These are phyloP conservation scores for Boletus fagicola DNA, from an alignment of 768 basidiomycete genomes.

Conservation along the genomic window DNA sequence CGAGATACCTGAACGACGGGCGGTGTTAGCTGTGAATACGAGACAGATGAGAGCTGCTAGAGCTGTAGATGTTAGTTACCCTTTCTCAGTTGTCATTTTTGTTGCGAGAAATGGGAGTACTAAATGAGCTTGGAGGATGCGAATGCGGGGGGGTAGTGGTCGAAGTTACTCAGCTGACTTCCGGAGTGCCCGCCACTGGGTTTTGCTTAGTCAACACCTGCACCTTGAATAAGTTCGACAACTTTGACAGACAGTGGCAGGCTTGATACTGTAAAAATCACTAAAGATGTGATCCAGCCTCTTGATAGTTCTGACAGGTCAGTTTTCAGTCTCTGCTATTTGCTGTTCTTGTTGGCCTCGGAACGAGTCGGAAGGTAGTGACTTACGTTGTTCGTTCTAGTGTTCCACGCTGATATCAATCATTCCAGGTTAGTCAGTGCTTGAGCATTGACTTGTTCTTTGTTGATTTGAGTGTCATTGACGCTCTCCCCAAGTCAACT, in stretches of 20 bases:
- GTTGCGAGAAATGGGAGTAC: conserved; percentile 6
- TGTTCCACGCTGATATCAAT: neutral
- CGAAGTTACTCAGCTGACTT: conserved; percentile 14
- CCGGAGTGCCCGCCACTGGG: conserved; percentile 13
- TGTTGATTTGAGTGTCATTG: neutral
- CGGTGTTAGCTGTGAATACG: conserved; percentile 11
- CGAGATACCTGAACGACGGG: conserved; percentile 54
- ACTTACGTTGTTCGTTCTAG: no score
- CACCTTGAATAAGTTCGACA: neutral
- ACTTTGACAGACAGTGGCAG: neutral
- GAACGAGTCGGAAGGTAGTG: neutral
- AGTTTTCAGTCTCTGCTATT: neutral
- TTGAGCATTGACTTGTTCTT: no score
- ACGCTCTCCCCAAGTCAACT: neutral
- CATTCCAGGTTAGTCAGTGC: no score
- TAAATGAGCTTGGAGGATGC: conserved; percentile 7
- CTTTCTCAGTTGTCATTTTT: conserved; percentile 43
- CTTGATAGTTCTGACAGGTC: neutral
- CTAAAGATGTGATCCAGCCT: neutral
- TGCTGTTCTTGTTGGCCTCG: neutral
- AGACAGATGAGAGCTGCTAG: conserved; percentile 1
- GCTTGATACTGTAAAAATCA: neutral
- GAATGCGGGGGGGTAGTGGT: conserved; percentile 15
- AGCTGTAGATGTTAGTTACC: conserved; percentile 29
- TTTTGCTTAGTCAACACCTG: conserved; percentile 24